phyloP scores from a whole-genome alignment of 2,329 filamentous ascomycete species.

The Trichophaea hybrida region DNA sequence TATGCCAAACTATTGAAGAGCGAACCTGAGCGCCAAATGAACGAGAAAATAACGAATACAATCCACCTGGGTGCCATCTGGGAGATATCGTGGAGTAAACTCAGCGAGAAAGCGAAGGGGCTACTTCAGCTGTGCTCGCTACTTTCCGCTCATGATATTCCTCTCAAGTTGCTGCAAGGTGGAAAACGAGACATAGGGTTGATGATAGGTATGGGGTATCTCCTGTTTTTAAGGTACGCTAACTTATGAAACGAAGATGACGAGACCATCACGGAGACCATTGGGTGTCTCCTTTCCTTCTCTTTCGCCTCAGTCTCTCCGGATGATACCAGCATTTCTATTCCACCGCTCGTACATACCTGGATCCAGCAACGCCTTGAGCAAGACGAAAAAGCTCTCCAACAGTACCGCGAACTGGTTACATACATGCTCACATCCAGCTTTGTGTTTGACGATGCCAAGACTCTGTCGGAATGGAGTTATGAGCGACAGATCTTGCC shows the following conservation, averaged over 20 bases:
- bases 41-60: background rate
- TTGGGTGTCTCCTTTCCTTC: background rate
- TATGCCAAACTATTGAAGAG: constrained; percentile 22
- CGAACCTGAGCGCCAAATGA: constrained; percentile 18
- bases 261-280: background rate
- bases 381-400: background rate
- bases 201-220: constrained; percentile 12
- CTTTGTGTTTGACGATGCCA: background rate
- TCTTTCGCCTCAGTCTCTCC: background rate
- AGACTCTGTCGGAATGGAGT: background rate
- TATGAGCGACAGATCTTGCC: background rate
- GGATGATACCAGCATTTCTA: background rate
- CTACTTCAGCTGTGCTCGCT: constrained; percentile 24
- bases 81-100: constrained; percentile 25
- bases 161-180: constrained; percentile 23
- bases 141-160: constrained; percentile 23
- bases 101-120: constrained; percentile 10
- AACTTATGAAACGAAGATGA: background rate
- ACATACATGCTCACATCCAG: background rate
- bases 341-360: background rate
- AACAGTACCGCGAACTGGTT: background rate
- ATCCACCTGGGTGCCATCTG: constrained; percentile 24
- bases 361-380: background rate
- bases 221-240: background rate
- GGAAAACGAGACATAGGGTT: constrained; percentile 3